Evolutionary conservation across 1,284 basidiomycete genomes (phyloP).

Genomic region (Filobasidium uniguttulatum): DNA sequence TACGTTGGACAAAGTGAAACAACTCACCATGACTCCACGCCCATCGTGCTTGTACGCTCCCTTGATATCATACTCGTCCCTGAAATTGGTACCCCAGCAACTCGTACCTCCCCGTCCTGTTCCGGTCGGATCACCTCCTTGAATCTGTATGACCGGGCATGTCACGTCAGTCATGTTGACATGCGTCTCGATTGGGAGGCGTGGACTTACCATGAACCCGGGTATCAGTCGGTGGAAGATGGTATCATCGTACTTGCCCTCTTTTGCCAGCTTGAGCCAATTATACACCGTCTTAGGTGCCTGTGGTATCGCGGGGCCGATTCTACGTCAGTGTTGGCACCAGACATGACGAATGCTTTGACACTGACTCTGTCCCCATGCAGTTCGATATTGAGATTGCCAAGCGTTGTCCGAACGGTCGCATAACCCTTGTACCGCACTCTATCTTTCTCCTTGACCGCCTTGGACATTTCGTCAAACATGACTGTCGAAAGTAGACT

Average conservation of each 20-base stretch:
- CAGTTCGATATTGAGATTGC: slow-evolving; percentile 79
- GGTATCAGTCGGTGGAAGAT: slow-evolving; percentile 76
- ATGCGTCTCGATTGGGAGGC: background rate
- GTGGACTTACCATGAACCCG: slow-evolving; percentile 75
- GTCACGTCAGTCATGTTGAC: background rate
- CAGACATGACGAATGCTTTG: background rate
- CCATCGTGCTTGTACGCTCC: slow-evolving; percentile 71
- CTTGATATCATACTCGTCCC: slow-evolving; percentile 78
- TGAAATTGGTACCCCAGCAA: slow-evolving; percentile 89
- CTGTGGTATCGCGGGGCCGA: slow-evolving; percentile 35
- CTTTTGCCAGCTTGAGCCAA: slow-evolving; percentile 74
- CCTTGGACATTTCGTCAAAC: slow-evolving; percentile 74
- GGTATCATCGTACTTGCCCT: slow-evolving; percentile 72
- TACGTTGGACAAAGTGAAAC: background rate
- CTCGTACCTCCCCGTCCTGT: slow-evolving; percentile 86
- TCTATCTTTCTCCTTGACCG: slow-evolving; percentile 79
- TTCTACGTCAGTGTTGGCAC: background rate
- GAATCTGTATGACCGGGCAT: slow-evolving; percentile 45
- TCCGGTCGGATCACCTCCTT: slow-evolving; percentile 92
- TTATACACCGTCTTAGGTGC: slow-evolving; percentile 98
- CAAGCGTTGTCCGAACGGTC: slow-evolving; percentile 77
- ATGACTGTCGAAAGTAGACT: slow-evolving; percentile 43
- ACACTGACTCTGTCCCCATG: slow-evolving; percentile 37
- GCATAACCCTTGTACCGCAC: slow-evolving; percentile 80
- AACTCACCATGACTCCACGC: slow-evolving; percentile 50